Percentiles rank a stretch among this genome's conserved stretches.
phyloP scores from a whole-genome alignment of 345 rosid genomes.

The Populus alba region DNA sequence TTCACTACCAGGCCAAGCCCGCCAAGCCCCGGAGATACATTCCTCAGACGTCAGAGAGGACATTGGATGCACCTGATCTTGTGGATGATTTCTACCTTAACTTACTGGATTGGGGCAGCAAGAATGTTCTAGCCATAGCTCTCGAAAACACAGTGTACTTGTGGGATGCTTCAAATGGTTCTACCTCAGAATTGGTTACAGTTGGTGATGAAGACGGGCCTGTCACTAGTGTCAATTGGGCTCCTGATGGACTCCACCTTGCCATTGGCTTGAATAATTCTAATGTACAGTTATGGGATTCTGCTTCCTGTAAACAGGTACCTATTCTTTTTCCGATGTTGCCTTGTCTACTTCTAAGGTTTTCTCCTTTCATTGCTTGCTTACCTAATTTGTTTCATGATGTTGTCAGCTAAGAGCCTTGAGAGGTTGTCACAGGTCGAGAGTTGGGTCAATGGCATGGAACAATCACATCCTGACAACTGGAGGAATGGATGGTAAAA shows the following conservation, averaged over 20 bases:
- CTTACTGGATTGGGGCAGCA: constrained; percentile 21
- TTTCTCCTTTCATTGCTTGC: neutral
- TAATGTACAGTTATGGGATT: constrained; percentile 46
- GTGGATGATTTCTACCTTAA: constrained; percentile 13
- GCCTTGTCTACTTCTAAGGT: neutral
- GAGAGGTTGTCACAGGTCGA: constrained; percentile 8
- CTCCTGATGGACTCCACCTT: constrained; percentile 42
- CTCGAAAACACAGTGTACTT: constrained; percentile 15
- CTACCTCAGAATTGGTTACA: constrained; percentile 46
- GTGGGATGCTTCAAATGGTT: constrained; percentile 16
- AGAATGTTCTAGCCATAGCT: constrained; percentile 24
- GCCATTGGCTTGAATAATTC: constrained; percentile 47
- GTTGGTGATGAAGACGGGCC: constrained; percentile 36
- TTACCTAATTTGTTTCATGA: neutral
- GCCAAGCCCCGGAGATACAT: neutral
- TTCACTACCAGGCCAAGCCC: neutral
- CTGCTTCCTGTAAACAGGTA: constrained; percentile 22
- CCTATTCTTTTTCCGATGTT: neutral
- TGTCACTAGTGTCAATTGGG: constrained; percentile 50
- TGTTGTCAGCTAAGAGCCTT: neutral
- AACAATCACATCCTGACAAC: constrained; percentile 20
- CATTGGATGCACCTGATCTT: constrained; percentile 17
- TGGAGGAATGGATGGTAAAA: constrained; percentile 10
- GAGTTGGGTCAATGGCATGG: constrained; percentile 18
- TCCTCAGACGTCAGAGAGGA: constrained; percentile 20